phyloP scores from a whole-genome alignment of 139 green algal species.

The Picochlorum costavermella region DNA sequence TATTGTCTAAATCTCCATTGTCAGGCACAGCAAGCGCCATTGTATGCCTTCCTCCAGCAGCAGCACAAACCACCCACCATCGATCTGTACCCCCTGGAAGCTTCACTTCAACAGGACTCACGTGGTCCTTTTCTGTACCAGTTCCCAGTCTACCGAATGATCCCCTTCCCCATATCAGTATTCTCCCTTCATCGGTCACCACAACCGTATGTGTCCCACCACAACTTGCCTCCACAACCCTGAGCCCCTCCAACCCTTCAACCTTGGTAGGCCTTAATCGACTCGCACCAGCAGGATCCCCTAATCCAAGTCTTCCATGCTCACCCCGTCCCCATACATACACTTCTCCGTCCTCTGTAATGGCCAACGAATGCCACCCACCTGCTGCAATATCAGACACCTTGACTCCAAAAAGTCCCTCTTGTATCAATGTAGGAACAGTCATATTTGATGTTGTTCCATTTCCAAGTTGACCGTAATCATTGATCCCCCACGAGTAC shows the following conservation, averaged over 20 bases:
- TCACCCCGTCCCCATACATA: conserved; percentile 81
- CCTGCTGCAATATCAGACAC: conserved; percentile 69
- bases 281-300: conserved; percentile 56
- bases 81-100: conserved; percentile 55
- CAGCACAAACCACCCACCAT: conserved; percentile 54
- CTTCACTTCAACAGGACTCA: conserved; percentile 50
- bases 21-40: conserved; percentile 62
- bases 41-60: conserved; percentile 53
- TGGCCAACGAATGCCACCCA: conserved; percentile 74
- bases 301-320: conserved; percentile 80
- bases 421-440: conserved; percentile 30
- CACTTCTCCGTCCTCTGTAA: conserved; percentile 55
- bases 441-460: conserved; percentile 65
- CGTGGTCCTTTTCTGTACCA: conserved; percentile 38
- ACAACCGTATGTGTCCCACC: conserved; percentile 66
- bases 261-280: conserved; percentile 66
- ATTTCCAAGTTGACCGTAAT: conserved; percentile 79
- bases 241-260: conserved; percentile 28
- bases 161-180: conserved; percentile 23
- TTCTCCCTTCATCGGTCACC: conserved; percentile 49
- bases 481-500: conserved; percentile 64
- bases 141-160: conserved; percentile 30
- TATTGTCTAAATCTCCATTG: conserved; percentile 18
- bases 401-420: conserved; percentile 39
- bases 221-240: conserved; percentile 54